phyloP scores from a whole-genome alignment of 2,329 filamentous ascomycete genomes.

The Fusarium luffae region DNA sequence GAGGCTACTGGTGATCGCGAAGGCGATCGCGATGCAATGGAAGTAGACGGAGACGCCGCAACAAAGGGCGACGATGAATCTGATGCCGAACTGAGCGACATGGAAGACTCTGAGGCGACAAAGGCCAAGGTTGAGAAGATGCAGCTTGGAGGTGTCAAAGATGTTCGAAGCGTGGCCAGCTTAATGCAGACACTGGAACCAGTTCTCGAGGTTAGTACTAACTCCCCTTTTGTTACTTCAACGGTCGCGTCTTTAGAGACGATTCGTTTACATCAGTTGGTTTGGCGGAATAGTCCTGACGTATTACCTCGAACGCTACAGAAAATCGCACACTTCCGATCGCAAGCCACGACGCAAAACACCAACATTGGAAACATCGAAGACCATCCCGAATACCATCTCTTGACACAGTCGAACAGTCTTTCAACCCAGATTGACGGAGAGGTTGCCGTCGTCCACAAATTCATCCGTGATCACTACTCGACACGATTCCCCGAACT shows the following conservation, averaged over 20 bases:
- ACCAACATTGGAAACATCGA: slow-evolving; percentile 84
- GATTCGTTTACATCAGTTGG: slow-evolving; percentile 71
- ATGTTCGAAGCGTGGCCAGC: slow-evolving; percentile 81
- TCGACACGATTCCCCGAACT: slow-evolving; percentile 93
- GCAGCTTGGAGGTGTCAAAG: slow-evolving; percentile 77
- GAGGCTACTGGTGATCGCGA: slow-evolving; percentile 55
- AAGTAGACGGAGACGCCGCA: slow-evolving; percentile 47
- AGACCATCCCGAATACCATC: slow-evolving; percentile 90
- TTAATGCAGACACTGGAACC: slow-evolving; percentile 86
- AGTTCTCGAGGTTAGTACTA: slow-evolving; percentile 78
- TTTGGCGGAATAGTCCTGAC: slow-evolving; percentile 74
- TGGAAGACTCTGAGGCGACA: slow-evolving; percentile 74
- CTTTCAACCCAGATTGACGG: slow-evolving; percentile 93
- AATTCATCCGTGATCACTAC: slow-evolving; percentile 96
- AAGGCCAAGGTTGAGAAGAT: slow-evolving; percentile 86
- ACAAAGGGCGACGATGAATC: slow-evolving; percentile 66
- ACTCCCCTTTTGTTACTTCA: slow-evolving; percentile 35
- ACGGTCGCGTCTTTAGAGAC: slow-evolving; percentile 41
- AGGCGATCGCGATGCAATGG: slow-evolving; percentile 67
- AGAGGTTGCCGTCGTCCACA: slow-evolving; percentile 93
- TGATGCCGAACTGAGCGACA: slow-evolving; percentile 57
- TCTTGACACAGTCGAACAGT: slow-evolving; percentile 88
- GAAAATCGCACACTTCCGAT: slow-evolving; percentile 84
- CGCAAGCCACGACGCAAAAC: slow-evolving; percentile 71
- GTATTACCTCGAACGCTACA: slow-evolving; percentile 62